These are phyloP conservation scores for Mortierella sp. DNA, from an alignment of 371 early-diverging fungal genomes.

Conservation along the genomic window DNA sequence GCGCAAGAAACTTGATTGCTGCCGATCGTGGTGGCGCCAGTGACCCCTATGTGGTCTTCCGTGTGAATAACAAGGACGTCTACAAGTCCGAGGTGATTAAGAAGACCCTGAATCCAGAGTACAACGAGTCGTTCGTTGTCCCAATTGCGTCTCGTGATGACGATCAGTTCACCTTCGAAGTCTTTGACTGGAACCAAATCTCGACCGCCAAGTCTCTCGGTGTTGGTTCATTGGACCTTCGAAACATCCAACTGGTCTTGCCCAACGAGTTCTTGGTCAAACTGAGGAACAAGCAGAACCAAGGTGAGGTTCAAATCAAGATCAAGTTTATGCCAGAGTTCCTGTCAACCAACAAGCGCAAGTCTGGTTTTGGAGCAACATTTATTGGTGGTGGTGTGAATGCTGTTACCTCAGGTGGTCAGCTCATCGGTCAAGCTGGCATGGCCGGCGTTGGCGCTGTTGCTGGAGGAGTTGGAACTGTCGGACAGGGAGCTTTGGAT, in stretches of 20 bases:
- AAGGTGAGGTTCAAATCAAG: constrained; percentile 49
- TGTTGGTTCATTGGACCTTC: constrained; percentile 52
- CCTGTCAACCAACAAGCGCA: constrained; percentile 34
- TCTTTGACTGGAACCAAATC: constrained; percentile 88
- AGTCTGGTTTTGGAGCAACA: constrained; percentile 44
- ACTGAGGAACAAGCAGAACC: constrained; percentile 55
- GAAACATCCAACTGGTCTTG: constrained; percentile 41
- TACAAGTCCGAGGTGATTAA: constrained; percentile 81
- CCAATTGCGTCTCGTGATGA: constrained; percentile 68
- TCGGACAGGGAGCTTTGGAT: constrained; percentile 56
- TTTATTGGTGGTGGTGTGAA: constrained; percentile 49
- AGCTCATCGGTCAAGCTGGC: constrained; percentile 48
- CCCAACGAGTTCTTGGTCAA: constrained; percentile 44
- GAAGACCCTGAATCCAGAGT: constrained; percentile 87
- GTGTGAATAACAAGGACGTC: constrained; percentile 80
- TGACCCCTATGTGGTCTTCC: constrained; percentile 86
- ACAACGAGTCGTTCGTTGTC: constrained; percentile 80
- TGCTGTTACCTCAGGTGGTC: constrained; percentile 53
- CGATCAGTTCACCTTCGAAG: constrained; percentile 74
- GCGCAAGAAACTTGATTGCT: constrained; percentile 59
- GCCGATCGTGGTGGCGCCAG: constrained; percentile 74
- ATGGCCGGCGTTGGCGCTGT: constrained; percentile 48
- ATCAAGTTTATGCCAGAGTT: constrained; percentile 52
- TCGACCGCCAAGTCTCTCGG: constrained; percentile 68
- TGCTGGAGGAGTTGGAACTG: constrained; percentile 56